These are phyloP conservation scores for Sporisorium exsertum DNA, from an alignment of 1,284 basidiomycete species.

Conservation along the genomic window DNA sequence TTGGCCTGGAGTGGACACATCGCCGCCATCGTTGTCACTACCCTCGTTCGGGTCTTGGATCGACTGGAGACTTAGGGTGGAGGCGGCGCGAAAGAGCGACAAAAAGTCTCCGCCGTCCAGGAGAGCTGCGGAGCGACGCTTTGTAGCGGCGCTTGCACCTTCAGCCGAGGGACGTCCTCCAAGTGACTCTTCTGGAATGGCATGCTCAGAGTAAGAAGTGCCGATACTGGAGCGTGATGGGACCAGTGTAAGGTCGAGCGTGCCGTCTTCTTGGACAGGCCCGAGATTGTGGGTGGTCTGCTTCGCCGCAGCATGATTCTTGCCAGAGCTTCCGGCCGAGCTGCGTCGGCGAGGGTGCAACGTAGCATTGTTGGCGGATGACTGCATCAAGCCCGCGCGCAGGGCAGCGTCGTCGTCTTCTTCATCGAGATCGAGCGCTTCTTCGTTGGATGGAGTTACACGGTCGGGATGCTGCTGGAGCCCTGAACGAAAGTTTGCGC, in stretches of 20 bases:
- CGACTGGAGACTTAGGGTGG: conserved; percentile 20
- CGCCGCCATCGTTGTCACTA: conserved; percentile 5
- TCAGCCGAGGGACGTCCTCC: conserved; percentile 17
- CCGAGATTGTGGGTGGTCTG: conserved; percentile 33
- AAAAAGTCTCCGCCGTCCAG: conserved; percentile 33
- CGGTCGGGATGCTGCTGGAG: conserved; percentile 17
- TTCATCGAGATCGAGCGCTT: conserved; percentile 51
- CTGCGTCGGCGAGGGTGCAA: conserved; percentile 23
- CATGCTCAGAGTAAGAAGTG: conserved; percentile 27
- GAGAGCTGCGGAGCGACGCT: conserved; percentile 14
- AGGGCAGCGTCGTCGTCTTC: conserved; percentile 39
- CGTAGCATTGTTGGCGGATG: background rate
- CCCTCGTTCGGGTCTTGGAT: conserved; percentile 8
- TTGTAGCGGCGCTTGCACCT: conserved; percentile 16
- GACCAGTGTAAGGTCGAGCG: conserved; percentile 33
- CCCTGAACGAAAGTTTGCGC: conserved; percentile 26
- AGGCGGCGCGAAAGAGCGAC: conserved; percentile 33
- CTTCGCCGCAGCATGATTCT: conserved; percentile 6
- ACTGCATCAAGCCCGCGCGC: conserved; percentile 26
- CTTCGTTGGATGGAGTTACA: conserved; percentile 34
- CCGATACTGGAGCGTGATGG: conserved; percentile 41
- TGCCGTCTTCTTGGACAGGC: conserved; percentile 48
- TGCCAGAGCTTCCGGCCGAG: conserved; percentile 38
- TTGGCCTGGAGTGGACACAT: conserved; percentile 24
- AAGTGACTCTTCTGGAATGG: conserved; percentile 18